phyloP scores from a whole-genome alignment of 805 yeast species.

The Kluyveromyces wickerhamii region DNA sequence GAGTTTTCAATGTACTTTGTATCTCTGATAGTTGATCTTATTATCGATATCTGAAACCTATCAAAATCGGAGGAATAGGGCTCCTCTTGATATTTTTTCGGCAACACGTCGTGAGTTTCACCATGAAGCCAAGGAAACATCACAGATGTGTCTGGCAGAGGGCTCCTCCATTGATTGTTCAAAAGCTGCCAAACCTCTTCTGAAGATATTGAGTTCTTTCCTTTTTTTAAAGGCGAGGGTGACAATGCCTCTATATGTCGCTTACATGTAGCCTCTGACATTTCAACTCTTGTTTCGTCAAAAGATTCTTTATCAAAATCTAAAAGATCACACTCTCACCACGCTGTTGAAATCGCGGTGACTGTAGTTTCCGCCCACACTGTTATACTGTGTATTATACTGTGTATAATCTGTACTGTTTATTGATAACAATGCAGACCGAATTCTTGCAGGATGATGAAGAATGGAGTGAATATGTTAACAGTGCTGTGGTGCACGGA shows the following conservation, averaged over 20 bases:
- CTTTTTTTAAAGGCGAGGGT: not conserved
- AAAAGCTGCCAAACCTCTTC: constrained; percentile 10
- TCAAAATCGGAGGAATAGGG: constrained; percentile 17
- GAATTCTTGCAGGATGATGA: no score
- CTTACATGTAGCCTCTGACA: constrained; percentile 2
- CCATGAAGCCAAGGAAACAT: constrained; percentile 95
- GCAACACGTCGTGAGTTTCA: constrained; percentile 35
- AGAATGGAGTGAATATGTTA: no score
- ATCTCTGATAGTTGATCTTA: constrained; percentile 21
- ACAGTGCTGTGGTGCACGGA: no score
- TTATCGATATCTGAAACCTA: constrained; percentile 21
- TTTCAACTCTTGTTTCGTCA: no score
- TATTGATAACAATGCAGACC: no score
- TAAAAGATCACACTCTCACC: no score
- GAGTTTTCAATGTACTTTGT: constrained; percentile 21
- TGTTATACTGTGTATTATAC: no score
- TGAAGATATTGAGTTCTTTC: constrained; percentile 3
- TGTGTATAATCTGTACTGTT: no score
- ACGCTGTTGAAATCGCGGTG: no score
- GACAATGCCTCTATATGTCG: not conserved
- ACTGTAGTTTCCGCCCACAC: no score
- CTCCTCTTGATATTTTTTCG: constrained; percentile 17
- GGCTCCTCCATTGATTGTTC: constrained; percentile 9
- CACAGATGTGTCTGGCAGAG: constrained; percentile 52
- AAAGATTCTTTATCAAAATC: no score